Base-by-base conservation (phyloP, 164 flowering plant species). In the Dillenia suffruticosa region DNA sequence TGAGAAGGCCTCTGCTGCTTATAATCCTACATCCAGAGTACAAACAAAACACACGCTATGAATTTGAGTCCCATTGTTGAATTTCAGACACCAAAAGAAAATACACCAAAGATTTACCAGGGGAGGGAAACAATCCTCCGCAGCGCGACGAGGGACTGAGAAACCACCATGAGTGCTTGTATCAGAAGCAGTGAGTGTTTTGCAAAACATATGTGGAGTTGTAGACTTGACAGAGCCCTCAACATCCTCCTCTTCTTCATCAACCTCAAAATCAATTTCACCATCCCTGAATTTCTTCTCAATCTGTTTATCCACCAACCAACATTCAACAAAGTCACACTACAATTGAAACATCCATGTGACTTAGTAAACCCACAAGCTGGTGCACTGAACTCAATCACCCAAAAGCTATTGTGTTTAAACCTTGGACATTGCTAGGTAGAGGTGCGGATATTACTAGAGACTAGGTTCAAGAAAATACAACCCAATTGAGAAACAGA, bases 121-220 rank as follows among this genome's bases (percentile, higher is more conserved):
- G 15, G 99, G 91, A 74, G 97, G 94, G 72, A 95, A 95, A 74
- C 99, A 95, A 57, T 95, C 99, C 73, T 95, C 99, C 19, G 99
- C 99, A 54, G 97, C 99, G 22, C 97, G 84, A 9, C 99, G 88
- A 62, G 99, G 99, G 5, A 95, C 99, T 13, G 99, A 95, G 73
- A 95, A 95, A 13, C 97, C 99, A n/a, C 99, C 99, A 72, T 95
- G 99, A n/a, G 96, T 92, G 74, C 97, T 95, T 1, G 99, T 95
- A 72, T 95, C 99, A 16, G 99, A 95, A 59, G 99, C 97, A 32
- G 99, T 95, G 47, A 95, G 91, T 1, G 97, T 95, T 78, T 95
- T 95, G 71, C 99, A 95, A 75, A 95, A 95, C 99, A 95, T 95
- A 65, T 95, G 99, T 14, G 97, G 96, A 8, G 92, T 91, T 1